Conservation (phyloP, 2,329 filamentous ascomycete species). For the Ophiostoma australiae region DNA sequence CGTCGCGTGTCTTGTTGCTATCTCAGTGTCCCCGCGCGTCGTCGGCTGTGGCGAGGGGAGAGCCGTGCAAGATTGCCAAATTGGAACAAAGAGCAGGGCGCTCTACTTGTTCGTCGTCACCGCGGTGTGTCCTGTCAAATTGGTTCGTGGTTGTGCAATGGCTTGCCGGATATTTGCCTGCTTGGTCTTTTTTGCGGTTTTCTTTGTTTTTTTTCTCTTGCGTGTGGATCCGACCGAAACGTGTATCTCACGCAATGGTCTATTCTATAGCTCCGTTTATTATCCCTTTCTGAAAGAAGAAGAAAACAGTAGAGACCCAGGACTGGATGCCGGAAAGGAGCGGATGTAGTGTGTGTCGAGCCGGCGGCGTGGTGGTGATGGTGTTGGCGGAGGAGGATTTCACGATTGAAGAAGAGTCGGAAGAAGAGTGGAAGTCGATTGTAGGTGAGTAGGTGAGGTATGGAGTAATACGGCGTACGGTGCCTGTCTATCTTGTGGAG, state of each 20-base stretch:
- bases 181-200: not conserved
- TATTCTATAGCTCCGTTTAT: not conserved
- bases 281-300: not conserved
- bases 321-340: constrained; percentile 17
- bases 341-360: constrained; percentile 20
- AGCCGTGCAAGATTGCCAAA: not conserved
- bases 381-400: constrained; percentile 1
- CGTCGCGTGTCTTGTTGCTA: constrained; percentile 17
- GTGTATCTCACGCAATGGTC: constrained; percentile 8
- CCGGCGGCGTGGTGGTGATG: constrained; percentile 14
- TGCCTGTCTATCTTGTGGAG: not conserved
- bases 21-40: constrained; percentile 18
- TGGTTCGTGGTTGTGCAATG: constrained; percentile 15
- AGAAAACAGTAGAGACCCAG: not conserved
- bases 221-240: constrained; percentile 17
- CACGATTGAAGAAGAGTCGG: constrained; percentile 14
- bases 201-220: constrained; percentile 10
- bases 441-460: constrained; percentile 5
- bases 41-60: not conserved
- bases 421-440: not conserved
- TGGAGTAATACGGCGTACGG: constrained; percentile 6
- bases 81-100: not conserved
- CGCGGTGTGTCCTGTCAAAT: not conserved
- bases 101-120: not conserved
- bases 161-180: constrained; percentile 3